Evolutionary conservation across 371 early-diverging fungal genomes (phyloP).

Genomic region (Dentiscutata heterogama): DNA sequence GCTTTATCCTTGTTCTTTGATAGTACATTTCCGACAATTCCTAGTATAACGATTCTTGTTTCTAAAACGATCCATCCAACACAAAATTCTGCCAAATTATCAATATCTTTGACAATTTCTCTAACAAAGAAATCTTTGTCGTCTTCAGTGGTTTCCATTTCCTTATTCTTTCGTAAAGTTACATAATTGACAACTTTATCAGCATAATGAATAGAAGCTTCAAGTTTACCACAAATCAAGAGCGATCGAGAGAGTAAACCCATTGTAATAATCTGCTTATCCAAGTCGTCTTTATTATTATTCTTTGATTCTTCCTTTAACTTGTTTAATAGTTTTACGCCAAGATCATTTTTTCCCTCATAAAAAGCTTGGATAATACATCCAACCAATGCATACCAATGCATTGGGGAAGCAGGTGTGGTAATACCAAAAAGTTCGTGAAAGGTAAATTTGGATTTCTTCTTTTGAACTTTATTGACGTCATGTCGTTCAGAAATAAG

Average conservation of each 20-base stretch:
- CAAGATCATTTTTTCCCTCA: not conserved
- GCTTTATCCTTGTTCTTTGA: not conserved
- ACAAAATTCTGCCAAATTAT: slow-evolving; percentile 43
- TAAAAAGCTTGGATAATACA: slow-evolving; percentile 16
- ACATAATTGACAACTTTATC: slow-evolving; percentile 13
- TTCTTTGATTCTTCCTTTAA: slow-evolving; percentile 22
- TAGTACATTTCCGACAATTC: slow-evolving; percentile 1
- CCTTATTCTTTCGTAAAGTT: not conserved
- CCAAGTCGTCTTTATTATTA: not conserved
- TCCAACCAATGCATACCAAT: slow-evolving; percentile 45
- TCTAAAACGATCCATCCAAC: slow-evolving; percentile 46
- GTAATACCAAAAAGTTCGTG: slow-evolving; percentile 5
- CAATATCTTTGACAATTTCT: not conserved
- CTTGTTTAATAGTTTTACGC: slow-evolving; percentile 11
- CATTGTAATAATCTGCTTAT: slow-evolving; percentile 37
- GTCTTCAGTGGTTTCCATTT: not conserved
- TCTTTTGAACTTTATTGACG: not conserved
- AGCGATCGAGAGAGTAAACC: slow-evolving; percentile 32
- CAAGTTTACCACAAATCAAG: slow-evolving; percentile 40
- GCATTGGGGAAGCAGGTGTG: slow-evolving; percentile 19
- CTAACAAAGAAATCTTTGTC: not conserved
- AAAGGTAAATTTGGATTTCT: slow-evolving; percentile 18
- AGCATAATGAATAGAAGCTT: slow-evolving; percentile 37
- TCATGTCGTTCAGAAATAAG: slow-evolving; percentile 18
- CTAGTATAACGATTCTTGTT: slow-evolving; percentile 13